phyloP scores from a whole-genome alignment of 2,329 filamentous ascomycete species.

The Neoarthrinium moseri region DNA sequence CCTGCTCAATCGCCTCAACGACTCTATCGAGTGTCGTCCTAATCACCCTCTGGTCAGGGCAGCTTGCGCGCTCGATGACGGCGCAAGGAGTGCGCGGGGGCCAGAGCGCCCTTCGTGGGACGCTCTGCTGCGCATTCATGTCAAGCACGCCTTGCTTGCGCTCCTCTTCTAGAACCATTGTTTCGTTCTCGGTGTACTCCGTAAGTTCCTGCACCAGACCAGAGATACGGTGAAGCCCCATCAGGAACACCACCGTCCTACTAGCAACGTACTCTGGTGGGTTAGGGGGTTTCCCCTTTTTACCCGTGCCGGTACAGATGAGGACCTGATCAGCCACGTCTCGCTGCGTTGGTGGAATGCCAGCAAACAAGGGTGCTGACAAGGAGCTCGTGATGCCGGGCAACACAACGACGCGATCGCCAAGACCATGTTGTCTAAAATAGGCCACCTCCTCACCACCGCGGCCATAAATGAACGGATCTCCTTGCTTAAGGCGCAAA shows the following conservation, averaged over 20 bases:
- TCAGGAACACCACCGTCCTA: constrained; percentile 88
- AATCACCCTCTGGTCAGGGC: constrained; percentile 90
- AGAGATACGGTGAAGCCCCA: constrained; percentile 84
- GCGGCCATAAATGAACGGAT: constrained; percentile 93
- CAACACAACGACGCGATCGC: constrained; percentile 65
- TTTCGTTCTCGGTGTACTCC: constrained; percentile 30
- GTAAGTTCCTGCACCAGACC: constrained; percentile 73
- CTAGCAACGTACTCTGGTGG: constrained; percentile 76
- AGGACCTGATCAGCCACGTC: constrained; percentile 90
- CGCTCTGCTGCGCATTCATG: constrained; percentile 6
- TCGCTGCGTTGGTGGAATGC: constrained; percentile 84
- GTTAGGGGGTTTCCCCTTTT: constrained; percentile 80
- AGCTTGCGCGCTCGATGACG: constrained; percentile 90
- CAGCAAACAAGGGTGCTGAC: constrained; percentile 83
- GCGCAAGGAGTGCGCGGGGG: constrained; percentile 81
- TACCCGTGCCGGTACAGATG: constrained; percentile 93
- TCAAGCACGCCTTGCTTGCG: background rate
- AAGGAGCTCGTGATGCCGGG: constrained; percentile 90
- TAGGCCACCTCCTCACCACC: constrained; percentile 90
- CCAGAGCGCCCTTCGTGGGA: constrained; percentile 52
- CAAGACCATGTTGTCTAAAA: constrained; percentile 71
- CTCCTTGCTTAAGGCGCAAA: constrained; percentile 89
- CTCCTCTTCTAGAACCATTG: constrained; percentile 25
- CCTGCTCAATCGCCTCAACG: constrained; percentile 78
- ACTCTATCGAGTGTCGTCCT: constrained; percentile 81